Evolutionary conservation across 352 stramenopile species (phyloP), one percentile per base, ranked within the genome.

Genomic region (Globisporangium orthogonon): DNA sequence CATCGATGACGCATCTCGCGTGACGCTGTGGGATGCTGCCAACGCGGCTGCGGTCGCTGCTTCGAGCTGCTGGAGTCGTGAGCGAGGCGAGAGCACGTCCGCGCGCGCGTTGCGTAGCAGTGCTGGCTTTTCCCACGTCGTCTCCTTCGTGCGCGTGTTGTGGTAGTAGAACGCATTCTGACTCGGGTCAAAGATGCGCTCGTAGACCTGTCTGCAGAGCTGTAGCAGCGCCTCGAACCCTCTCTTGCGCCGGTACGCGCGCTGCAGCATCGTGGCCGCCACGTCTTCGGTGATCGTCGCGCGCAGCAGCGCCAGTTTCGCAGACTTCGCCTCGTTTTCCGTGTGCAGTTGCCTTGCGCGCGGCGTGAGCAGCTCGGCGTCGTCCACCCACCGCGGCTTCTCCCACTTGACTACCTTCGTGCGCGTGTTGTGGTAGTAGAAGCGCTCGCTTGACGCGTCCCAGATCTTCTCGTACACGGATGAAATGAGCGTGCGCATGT

Each of bases 381-480:
- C 83, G 56, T 61, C 76, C 23, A 90, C 78, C 76, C 74, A 90
- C 1, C 66, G 67, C 14, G 82, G 84, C 18, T 78, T 76, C 50
- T 73, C 66, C 84, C 84, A 94, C 54, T 74, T 86, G 6, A 90
- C 83, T 40, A 72, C 53, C 45, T 86, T 73, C 18, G 77, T 89
- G 28, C 65, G 69, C 7, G 74, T 89, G 63, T 94, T 94, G 62
- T 89, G 83, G 50, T 91, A 94, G 69, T 89, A 94, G 50, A 87
- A 91, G 0, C 72, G 70, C 28, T 65, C 53, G 2, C 65, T 66
- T 6, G 40, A 30, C 9, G 33, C 47, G 58, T 91, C 79, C 78
- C 77, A 92, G 56, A 92, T 89, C 61, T 90, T 92, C 52, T 90
- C 75, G 57, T 92, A 92, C 14, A 90, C 63, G 13, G 71, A 85